Base-by-base conservation (phyloP, 2,329 filamentous ascomycete species). In the Colletotrichum trifolii region DNA sequence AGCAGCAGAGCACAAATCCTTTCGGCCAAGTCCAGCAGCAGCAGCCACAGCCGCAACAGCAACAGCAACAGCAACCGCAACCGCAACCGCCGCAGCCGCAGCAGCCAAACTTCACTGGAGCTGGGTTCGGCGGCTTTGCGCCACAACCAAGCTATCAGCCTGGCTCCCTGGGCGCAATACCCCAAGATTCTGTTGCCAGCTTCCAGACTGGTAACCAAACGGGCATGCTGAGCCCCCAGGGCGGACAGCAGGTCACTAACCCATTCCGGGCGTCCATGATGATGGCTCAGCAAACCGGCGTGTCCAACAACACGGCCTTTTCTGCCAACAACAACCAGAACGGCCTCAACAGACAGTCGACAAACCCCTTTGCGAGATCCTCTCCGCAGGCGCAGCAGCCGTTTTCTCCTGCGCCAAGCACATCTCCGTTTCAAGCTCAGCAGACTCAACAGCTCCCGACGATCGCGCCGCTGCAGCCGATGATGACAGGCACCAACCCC, bases 251-350 rank as follows among this genome's bases (percentile, higher is more conserved):
- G 71, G 89, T 83, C 25, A 97, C 94, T 8, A 99, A 99, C 74
- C 96, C 96, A 0, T 99, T 99, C 86, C 87, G 96, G 46, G 91
- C 94, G 74, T 97, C 95, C 1, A 95, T 95, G 89, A 82, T 97
- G 80, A 83, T 85, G 81, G 80, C 75, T 66, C 82, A 85, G 72
- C 81, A 83, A 71, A 87, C 87, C 8, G 85, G 85, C 50, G 75
- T 81, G 69, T 71, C 77, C 46, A 73, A 74, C 36, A 75, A 79
- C 33, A 71, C 74, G 56, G 76, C 81, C 64, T 74, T 81, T 67
- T 76, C 81, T 58, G 79, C 81, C 33, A 74, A 82, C n/a, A 74
- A 81, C 34, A 69, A 67, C 73, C 79, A 56, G 15, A 67, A 64
- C 39, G 43, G 43, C 25, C 57, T 68, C 12, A 69, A 76, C 57